Conservation (phyloP, 768 basidiomycete genomes). For the Mycena olivaceomarginata region DNA sequence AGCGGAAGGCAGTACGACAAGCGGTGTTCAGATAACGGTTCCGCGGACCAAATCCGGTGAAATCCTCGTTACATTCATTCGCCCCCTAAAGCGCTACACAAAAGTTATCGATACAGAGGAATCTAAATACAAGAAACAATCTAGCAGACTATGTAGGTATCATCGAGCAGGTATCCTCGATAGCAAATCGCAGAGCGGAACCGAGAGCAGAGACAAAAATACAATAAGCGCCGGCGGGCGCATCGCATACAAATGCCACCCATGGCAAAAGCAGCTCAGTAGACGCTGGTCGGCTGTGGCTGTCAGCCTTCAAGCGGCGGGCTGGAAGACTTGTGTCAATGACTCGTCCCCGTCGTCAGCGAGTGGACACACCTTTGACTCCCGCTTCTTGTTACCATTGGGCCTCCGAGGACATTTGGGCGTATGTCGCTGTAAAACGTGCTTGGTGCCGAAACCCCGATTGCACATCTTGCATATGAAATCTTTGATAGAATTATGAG, state of each 20-base stretch:
- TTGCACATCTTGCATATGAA: constrained; percentile 21
- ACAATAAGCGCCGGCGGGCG: background rate
- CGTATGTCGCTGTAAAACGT: constrained; percentile 4
- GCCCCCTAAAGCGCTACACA: background rate
- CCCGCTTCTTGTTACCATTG: background rate
- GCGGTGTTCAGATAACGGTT: constrained; percentile 13
- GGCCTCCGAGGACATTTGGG: background rate
- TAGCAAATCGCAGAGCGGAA: background rate
- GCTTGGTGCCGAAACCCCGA: constrained; percentile 4
- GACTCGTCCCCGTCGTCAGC: background rate
- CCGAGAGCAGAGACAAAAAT: background rate
- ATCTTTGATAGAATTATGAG: constrained; percentile 16
- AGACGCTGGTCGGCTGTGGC: background rate
- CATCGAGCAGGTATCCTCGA: background rate
- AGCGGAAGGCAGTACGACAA: constrained; percentile 23
- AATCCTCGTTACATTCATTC: background rate
- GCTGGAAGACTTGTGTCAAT: background rate
- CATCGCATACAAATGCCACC: too few relatives aligned
- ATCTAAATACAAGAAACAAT: background rate
- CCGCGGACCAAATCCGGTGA: background rate
- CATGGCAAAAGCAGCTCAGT: background rate
- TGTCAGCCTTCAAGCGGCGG: background rate
- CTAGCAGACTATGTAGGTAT: background rate
- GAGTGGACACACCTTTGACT: background rate
- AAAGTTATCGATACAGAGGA: background rate